Evolutionary conservation across 495 filamentous ascomycete species (phyloP).

Genomic region (Talaromyces adpressus): DNA sequence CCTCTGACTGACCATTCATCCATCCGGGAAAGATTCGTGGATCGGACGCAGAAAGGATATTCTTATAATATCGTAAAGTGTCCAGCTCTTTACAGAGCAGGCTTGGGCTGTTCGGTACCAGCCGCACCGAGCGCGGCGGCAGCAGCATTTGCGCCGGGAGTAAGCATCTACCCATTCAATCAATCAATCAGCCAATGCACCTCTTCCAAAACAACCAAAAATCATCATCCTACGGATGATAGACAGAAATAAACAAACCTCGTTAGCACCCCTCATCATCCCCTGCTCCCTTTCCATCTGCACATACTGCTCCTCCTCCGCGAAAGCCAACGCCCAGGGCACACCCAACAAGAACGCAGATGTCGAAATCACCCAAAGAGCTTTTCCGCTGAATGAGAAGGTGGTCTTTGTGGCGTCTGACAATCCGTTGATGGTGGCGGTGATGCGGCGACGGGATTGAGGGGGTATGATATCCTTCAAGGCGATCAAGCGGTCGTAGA

Average conservation of each 20-base stretch:
- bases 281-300: slow-evolving; percentile 97
- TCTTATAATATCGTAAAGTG: neutral
- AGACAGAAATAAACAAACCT: slow-evolving; percentile 41
- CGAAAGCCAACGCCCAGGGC: slow-evolving; percentile 84
- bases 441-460: slow-evolving; percentile 63
- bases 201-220: neutral
- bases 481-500: slow-evolving; percentile 75
- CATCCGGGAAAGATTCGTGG: no score
- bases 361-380: slow-evolving; percentile 80
- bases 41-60: neutral
- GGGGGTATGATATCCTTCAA: slow-evolving; percentile 90
- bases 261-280: slow-evolving; percentile 79
- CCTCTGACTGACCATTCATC: neutral
- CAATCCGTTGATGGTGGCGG: slow-evolving; percentile 47
- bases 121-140: slow-evolving; percentile 11
- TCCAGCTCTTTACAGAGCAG: slow-evolving; percentile 21
- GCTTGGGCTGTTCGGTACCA: slow-evolving; percentile 31
- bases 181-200: neutral
- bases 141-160: slow-evolving; percentile 26
- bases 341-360: slow-evolving; percentile 84
- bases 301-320: slow-evolving; percentile 89
- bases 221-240: neutral
- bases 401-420: slow-evolving; percentile 54
- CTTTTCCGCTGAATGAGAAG: slow-evolving; percentile 67
- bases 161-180: slow-evolving; percentile 33